Conservation (phyloP, 2,329 filamentous ascomycete genomes). For the Neocucurbitaria cava region DNA sequence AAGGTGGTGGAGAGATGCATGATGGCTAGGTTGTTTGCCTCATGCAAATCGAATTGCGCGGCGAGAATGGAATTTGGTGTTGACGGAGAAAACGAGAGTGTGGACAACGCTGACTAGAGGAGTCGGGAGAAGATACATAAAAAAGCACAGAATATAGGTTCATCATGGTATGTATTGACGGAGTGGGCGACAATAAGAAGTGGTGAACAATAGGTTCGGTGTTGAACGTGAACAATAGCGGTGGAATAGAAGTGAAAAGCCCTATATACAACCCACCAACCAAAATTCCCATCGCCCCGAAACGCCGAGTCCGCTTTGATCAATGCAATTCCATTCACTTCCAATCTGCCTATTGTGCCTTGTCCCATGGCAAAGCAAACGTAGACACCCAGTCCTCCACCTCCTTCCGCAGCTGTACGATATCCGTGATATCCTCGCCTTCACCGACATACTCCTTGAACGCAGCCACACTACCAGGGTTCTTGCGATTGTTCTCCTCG, state of each 20-base stretch:
- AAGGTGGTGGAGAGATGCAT: not conserved
- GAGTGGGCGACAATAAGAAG: not conserved
- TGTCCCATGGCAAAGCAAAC: constrained; percentile 51
- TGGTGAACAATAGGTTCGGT: not conserved
- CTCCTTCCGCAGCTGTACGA: constrained; percentile 50
- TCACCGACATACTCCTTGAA: constrained; percentile 52
- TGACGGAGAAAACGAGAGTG: not conserved
- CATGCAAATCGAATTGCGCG: no score
- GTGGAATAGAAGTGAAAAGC: not conserved
- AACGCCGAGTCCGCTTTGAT: constrained; percentile 24
- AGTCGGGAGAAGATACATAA: not conserved
- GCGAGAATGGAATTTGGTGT: not conserved
- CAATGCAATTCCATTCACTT: constrained; percentile 11
- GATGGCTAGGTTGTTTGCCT: not conserved
- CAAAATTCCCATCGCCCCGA: constrained; percentile 17
- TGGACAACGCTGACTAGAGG: not conserved
- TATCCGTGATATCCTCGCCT: constrained; percentile 51
- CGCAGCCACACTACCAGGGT: constrained; percentile 47
- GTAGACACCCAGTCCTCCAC: constrained; percentile 53
- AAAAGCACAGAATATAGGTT: not conserved
- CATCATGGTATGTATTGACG: not conserved
- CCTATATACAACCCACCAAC: constrained; percentile 9
- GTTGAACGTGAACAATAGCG: not conserved
- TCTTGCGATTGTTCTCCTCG: constrained; percentile 47
- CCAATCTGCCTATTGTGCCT: constrained; percentile 26